phyloP scores from a whole-genome alignment of 2,329 filamentous ascomycete species.

The Phialocephala subalpina region DNA sequence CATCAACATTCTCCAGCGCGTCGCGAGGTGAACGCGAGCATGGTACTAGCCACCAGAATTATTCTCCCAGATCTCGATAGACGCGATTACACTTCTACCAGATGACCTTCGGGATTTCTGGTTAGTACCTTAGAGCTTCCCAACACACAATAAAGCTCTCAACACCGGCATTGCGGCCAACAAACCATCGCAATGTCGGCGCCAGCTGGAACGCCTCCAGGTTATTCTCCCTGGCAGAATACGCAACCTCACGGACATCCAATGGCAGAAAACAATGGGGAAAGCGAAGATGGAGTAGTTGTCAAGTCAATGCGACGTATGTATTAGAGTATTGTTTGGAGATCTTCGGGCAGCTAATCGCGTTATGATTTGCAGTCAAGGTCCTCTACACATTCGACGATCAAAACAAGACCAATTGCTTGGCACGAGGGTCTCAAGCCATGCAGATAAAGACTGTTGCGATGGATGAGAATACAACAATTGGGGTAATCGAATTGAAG shows the following conservation, averaged over 20 bases:
- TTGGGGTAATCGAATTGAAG: constrained; percentile 88
- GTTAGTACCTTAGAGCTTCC: constrained; percentile 28
- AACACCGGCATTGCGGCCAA: constrained; percentile 32
- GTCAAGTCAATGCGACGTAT: constrained; percentile 69
- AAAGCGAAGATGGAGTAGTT: constrained; percentile 60
- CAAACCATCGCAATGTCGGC: constrained; percentile 40
- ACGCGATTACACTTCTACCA: constrained; percentile 12
- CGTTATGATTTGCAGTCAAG: constrained; percentile 71
- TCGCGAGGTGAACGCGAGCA: constrained; percentile 36
- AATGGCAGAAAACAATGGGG: constrained; percentile 25
- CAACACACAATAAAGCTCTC: constrained; percentile 25
- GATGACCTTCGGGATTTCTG: constrained; percentile 33
- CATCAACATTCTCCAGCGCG: constrained; percentile 23
- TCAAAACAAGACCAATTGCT: constrained; percentile 85
- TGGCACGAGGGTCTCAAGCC: constrained; percentile 84
- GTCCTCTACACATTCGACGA: constrained; percentile 96
- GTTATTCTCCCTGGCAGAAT: constrained; percentile 29
- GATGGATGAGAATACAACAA: constrained; percentile 80
- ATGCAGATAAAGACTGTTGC: constrained; percentile 82
- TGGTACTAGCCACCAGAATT: constrained; percentile 37
- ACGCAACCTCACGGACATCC: constrained; percentile 30
- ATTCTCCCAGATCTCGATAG: constrained; percentile 16
- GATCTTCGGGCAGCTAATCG: constrained; percentile 28
- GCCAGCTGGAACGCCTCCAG: constrained; percentile 31
- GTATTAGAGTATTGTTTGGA: constrained; percentile 42